phyloP scores from a whole-genome alignment of 139 green algal genomes.

The Tetraselmis chui region DNA sequence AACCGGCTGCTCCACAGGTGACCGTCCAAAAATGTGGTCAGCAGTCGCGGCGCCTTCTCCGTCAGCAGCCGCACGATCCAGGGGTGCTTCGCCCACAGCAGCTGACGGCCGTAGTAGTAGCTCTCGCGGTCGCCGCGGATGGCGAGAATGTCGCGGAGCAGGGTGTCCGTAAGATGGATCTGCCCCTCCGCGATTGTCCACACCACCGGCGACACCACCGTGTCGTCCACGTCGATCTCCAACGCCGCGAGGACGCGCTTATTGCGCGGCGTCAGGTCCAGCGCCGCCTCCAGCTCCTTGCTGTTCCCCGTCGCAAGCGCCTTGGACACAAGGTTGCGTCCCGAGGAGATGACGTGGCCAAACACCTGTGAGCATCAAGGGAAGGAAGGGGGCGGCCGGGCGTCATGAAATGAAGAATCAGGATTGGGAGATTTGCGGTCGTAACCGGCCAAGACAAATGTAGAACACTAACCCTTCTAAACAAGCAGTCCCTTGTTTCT shows the following conservation, averaged over 20 bases:
- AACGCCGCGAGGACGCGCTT: background rate
- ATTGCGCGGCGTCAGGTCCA: background rate
- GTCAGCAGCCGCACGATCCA: background rate
- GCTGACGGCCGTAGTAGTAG: background rate
- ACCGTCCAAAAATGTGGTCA: background rate
- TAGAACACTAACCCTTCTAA: no score
- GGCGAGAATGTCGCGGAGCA: background rate
- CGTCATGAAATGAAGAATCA: no score
- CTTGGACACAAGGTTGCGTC: background rate
- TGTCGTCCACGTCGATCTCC: background rate
- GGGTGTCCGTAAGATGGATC: background rate
- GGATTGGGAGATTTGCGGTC: no score
- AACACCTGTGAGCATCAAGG: no score
- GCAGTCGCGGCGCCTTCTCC: background rate
- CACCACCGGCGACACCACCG: background rate
- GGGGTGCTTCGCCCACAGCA: background rate
- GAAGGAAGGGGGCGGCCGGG: no score
- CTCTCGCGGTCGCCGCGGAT: background rate
- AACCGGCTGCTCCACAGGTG: background rate
- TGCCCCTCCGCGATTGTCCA: background rate
- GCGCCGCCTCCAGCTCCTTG: background rate
- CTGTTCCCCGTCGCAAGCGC: background rate
- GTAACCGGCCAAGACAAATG: no score
- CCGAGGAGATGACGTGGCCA: background rate
- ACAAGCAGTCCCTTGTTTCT: no score